These are phyloP conservation scores for Metschnikowia kunwiensis DNA, from an alignment of 805 yeast species.

Conservation along the genomic window DNA sequence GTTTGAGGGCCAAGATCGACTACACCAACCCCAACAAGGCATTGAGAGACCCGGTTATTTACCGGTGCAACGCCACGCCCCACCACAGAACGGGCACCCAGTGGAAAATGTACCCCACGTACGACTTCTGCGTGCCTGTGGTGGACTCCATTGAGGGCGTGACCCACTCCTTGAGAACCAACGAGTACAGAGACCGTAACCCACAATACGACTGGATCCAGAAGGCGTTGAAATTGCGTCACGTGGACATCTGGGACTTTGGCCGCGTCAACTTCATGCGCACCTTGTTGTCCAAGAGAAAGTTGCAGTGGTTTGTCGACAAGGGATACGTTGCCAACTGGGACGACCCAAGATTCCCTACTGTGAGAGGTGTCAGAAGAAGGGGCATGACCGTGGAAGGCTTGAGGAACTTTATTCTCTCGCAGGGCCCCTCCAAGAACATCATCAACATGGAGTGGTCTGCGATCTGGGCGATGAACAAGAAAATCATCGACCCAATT, in stretches of 20 bases:
- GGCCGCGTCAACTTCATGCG: conserved; percentile 96
- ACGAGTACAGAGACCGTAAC: conserved; percentile 98
- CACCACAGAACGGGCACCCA: conserved; percentile 92
- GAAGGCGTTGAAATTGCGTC: conserved; percentile 74
- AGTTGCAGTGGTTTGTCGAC: conserved; percentile 98
- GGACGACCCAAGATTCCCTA: conserved; percentile 99
- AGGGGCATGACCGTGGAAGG: conserved; percentile 99
- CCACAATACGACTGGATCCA: conserved; percentile 98
- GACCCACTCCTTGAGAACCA: conserved; percentile 96
- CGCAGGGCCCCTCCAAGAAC: conserved; percentile 98
- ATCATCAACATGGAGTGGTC: conserved; percentile 97
- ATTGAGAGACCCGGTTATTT: conserved; percentile 95
- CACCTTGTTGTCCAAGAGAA: conserved; percentile 93
- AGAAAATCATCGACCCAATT: conserved; percentile 93
- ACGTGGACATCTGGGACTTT: conserved; percentile 97
- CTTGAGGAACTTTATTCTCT: conserved; percentile 83
- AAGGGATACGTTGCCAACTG: conserved; percentile 82
- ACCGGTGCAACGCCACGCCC: conserved; percentile 95
- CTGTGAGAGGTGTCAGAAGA: conserved; percentile 98
- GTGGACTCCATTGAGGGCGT: conserved; percentile 96
- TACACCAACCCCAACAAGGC: conserved; percentile 90
- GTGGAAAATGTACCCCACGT: conserved; percentile 98
- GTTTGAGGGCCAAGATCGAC: conserved; percentile 96
- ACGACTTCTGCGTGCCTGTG: conserved; percentile 97
- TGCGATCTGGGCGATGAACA: conserved; percentile 95